Evolutionary conservation across 2,329 filamentous ascomycete genomes (phyloP), one percentile per base, ranked within the genome.

Genomic region (Paracoccidioides lutzii): DNA sequence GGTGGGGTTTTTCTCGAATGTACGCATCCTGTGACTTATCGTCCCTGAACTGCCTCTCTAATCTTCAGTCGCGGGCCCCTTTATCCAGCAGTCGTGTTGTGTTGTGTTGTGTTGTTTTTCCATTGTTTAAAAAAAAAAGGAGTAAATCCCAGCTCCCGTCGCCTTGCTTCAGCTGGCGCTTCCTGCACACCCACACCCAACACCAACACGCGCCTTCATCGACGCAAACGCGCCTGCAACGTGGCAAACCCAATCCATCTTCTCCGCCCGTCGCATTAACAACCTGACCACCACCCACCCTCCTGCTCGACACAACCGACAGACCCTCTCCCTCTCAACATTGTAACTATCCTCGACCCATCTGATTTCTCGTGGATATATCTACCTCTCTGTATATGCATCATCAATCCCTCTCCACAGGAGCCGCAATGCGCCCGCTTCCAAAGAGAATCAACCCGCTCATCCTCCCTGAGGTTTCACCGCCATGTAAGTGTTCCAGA

Each of bases 401-500:
- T 22, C 22, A 22, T 6, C 30, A 15, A 30, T 30, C 37, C 28
- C 37, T 14, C 14, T 12, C 22, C 15, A 46, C 37, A 35, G 0
- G 52, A 32, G 64, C 52, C 63, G 73, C 67, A 65, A 69, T 68
- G 70, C 73, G 75, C 64, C 63, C 69, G 56, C 67, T 78, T 51
- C 75, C 75, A 4, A 70, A 71, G 59, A 72, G 66, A 60, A 67
- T 67, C 54, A 78, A 78, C 63, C 75, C 75, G 54, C 69, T 74
- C 44, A 68, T 78, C 61, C 64, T 69, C 43, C 62, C 69, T 14
- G 71, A 75, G 53, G 63, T 62, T 48, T 69, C 74, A 56, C 75
- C 75, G 58, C 57, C 67, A 44, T 73, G 75, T 77, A 72, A 70
- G 75, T 22, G 22, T 22, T 70, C 55, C 53, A 41, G 40, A 53